phyloP scores from a whole-genome alignment of 495 filamentous ascomycete genomes.

The Aspergillus affinis region DNA sequence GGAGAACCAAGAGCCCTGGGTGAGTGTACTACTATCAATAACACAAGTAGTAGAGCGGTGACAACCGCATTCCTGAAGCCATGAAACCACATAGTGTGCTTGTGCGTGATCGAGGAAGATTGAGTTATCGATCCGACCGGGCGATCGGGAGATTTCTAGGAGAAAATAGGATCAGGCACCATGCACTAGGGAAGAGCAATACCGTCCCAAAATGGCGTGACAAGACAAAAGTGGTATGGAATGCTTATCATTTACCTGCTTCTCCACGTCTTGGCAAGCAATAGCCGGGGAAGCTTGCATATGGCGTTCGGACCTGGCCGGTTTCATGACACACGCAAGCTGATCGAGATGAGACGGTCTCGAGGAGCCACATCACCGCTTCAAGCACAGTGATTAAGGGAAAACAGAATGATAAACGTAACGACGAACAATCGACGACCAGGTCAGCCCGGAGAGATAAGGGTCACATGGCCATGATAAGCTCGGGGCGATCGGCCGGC shows the following conservation, averaged over 20 bases:
- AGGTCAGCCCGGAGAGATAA: background rate
- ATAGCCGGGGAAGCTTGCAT: conserved; percentile 7
- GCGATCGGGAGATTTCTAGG: background rate
- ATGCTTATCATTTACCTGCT: conserved; percentile 27
- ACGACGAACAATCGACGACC: no score
- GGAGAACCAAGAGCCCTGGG: conserved; percentile 26
- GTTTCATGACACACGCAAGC: background rate
- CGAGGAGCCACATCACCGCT: no score
- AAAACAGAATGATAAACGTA: background rate
- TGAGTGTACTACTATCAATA: conserved; percentile 24
- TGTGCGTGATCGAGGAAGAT: background rate
- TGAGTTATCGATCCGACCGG: background rate
- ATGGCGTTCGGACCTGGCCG: background rate
- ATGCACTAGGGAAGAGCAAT: conserved; percentile 1
- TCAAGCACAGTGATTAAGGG: background rate
- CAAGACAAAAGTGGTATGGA: background rate
- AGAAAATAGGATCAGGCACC: conserved; percentile 10
- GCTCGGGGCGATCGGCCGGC: background rate
- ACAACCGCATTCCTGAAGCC: conserved; percentile 20
- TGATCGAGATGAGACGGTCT: background rate
- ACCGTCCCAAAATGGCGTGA: conserved; percentile 5
- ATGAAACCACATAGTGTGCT: conserved; percentile 8
- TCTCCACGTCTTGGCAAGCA: conserved; percentile 36
- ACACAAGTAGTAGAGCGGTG: conserved; percentile 20
- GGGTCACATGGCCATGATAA: background rate